These are phyloP conservation scores for Talaromyces nanjingensis DNA, from an alignment of 495 filamentous ascomycete species.

Conservation along the genomic window DNA sequence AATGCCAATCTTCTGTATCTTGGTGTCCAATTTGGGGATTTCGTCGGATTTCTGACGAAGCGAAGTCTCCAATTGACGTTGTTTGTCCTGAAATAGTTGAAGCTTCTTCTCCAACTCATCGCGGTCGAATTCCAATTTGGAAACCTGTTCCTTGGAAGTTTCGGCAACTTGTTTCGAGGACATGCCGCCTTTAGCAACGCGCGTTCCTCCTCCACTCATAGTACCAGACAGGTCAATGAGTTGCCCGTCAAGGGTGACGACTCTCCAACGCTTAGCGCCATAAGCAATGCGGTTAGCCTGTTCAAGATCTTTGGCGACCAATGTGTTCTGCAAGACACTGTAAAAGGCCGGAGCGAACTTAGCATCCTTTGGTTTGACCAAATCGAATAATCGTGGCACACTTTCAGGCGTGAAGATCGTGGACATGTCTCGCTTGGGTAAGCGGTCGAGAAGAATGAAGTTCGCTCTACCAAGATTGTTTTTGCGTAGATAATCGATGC, in stretches of 20 bases:
- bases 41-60: constrained; percentile 70
- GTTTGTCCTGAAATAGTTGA: constrained; percentile 71
- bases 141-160: constrained; percentile 77
- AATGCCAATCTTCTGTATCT: constrained; percentile 84
- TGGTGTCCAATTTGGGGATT: constrained; percentile 78
- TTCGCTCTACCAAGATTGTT: constrained; percentile 96
- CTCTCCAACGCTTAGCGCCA: constrained; percentile 84
- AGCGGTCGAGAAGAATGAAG: constrained; percentile 89
- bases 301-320: constrained; percentile 85
- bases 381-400: constrained; percentile 85
- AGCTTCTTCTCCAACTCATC: constrained; percentile 77
- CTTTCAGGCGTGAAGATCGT: constrained; percentile 82
- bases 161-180: constrained; percentile 87
- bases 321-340: constrained; percentile 83
- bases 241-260: constrained; percentile 91
- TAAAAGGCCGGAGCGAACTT: constrained; percentile 90
- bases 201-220: constrained; percentile 93
- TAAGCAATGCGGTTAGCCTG: constrained; percentile 97
- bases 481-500: constrained; percentile 94
- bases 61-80: constrained; percentile 64
- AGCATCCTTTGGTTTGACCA: constrained; percentile 82
- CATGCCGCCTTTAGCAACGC: constrained; percentile 85
- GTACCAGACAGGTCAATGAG: constrained; percentile 96
- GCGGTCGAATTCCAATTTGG: constrained; percentile 77
- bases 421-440: constrained; percentile 66